phyloP scores from a whole-genome alignment of 805 yeast genomes.

The Candida lessepsii region DNA sequence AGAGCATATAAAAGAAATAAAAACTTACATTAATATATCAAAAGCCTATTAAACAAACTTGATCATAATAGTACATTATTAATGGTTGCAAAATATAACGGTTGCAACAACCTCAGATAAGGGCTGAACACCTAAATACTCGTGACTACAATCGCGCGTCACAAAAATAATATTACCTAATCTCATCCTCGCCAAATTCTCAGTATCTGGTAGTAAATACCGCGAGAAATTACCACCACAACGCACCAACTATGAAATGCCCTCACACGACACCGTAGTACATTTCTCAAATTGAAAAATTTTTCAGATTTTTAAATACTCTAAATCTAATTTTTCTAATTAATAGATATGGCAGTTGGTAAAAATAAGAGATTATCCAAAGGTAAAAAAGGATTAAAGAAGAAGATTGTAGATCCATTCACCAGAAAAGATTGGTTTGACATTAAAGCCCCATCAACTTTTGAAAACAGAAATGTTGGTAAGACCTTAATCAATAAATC shows the following conservation, averaged over 20 bases:
- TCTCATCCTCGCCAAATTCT: neutral
- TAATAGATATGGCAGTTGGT: constrained; percentile 53
- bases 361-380: constrained; percentile 67
- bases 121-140: constrained; percentile 2
- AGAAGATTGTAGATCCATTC: constrained; percentile 99
- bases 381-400: constrained; percentile 97
- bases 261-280: constrained; percentile 8
- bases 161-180: neutral
- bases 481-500: constrained; percentile 98
- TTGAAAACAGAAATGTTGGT: constrained; percentile 98
- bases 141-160: constrained; percentile 1
- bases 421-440: constrained; percentile 99
- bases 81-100: neutral
- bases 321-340: constrained; percentile 10
- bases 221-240: constrained; percentile 7
- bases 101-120: neutral
- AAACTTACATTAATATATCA: too few species aligned
- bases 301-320: constrained; percentile 5
- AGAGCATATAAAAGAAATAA: too few species aligned
- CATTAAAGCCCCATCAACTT: constrained; percentile 98
- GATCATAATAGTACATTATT: too few species aligned
- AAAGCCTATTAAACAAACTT: too few species aligned
- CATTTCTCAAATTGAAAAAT: constrained; percentile 20
- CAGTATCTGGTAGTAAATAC: constrained; percentile 3
- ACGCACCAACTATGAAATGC: neutral